These are phyloP conservation scores for Salix exigua DNA, from an alignment of 345 rosid species.

Conservation along the genomic window DNA sequence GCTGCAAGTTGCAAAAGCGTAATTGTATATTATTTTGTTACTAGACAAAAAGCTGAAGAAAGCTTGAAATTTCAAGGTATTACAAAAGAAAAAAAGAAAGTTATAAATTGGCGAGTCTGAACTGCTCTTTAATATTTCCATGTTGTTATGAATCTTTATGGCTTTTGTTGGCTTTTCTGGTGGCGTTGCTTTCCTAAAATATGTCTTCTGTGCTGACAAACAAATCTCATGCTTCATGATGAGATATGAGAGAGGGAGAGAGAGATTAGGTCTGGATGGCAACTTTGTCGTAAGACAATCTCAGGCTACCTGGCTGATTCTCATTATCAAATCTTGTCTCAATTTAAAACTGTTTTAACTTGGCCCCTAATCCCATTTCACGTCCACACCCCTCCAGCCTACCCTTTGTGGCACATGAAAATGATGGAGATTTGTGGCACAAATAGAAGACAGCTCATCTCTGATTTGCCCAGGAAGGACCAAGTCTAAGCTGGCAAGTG, in stretches of 20 bases:
- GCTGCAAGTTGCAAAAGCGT: conserved; percentile 38
- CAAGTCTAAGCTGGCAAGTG: not conserved
- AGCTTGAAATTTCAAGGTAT: conserved; percentile 27
- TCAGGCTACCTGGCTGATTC: not conserved
- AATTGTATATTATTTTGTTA: conserved; percentile 40
- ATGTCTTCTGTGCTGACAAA: conserved; percentile 8
- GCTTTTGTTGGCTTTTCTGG: not conserved
- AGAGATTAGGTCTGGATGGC: not conserved
- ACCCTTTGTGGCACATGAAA: not conserved
- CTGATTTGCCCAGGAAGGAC: not conserved
- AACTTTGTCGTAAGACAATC: not conserved
- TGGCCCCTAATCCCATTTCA: not conserved
- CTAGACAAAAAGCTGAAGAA: conserved; percentile 37
- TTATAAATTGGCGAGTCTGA: conserved; percentile 17
- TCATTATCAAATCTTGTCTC: not conserved
- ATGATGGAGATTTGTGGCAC: not conserved
- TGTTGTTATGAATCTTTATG: not conserved
- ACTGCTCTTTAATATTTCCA: not conserved
- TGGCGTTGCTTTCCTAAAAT: conserved; percentile 18
- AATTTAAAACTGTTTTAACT: not conserved
- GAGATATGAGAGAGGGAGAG: not conserved
- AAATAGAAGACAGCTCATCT: not conserved
- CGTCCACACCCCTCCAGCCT: not conserved
- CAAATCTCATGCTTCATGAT: not conserved
- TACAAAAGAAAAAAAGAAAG: not conserved